A percentile compares a stretch with the other conserved stretches of the same genome.
Evolutionary conservation across 2,329 filamentous ascomycete species (phyloP).

Genomic region (Ophiostoma piceae): DNA sequence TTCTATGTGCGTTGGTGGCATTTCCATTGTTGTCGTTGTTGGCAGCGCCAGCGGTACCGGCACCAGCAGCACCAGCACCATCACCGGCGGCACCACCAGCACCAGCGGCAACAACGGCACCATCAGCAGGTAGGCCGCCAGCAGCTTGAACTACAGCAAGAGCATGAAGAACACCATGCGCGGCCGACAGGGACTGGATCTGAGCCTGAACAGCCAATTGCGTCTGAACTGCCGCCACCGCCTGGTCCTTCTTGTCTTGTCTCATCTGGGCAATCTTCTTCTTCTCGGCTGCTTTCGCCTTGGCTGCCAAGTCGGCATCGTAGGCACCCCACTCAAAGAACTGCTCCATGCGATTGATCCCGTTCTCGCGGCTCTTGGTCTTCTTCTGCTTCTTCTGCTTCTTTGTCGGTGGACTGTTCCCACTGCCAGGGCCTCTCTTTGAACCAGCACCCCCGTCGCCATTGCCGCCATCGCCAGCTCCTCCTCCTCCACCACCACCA

Average conservation of each 20-base stretch:
- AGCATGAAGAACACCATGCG: neutral
- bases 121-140: neutral
- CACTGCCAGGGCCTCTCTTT: neutral
- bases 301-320: neutral
- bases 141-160: neutral
- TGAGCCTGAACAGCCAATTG: neutral
- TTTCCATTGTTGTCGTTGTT: neutral
- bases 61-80: too few species aligned
- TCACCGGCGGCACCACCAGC: neutral
- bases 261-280: neutral
- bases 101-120: neutral
- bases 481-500: neutral
- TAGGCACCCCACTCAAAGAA: conserved; percentile 15
- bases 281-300: neutral
- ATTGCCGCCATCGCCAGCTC: neutral
- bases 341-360: neutral
- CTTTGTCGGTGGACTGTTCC: neutral
- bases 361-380: neutral
- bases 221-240: neutral
- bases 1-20: too few species aligned
- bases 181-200: neutral
- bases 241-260: neutral
- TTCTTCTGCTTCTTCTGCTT: neutral
- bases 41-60: too few species aligned
- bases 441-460: neutral